phyloP scores from a whole-genome alignment of 345 rosid genomes.

The Hibiscus mutabilis region DNA sequence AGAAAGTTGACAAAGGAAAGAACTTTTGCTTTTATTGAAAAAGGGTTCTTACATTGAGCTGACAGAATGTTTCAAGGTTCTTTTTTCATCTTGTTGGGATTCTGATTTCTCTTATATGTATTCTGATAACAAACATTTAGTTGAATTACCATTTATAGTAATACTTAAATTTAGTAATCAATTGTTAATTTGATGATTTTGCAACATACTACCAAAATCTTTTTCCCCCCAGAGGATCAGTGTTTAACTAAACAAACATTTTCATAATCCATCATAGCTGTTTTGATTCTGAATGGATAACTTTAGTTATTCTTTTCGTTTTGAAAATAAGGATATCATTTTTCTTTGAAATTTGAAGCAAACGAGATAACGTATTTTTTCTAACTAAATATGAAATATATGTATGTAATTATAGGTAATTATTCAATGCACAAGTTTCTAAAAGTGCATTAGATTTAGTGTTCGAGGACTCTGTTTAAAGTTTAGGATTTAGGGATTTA shows the following conservation, averaged over 20 bases:
- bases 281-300: not conserved
- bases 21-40: not conserved
- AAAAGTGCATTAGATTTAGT: too few species aligned
- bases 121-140: not conserved
- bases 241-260: not conserved
- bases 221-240: not conserved
- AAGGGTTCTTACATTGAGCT: slow-evolving; percentile 1
- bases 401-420: too few species aligned
- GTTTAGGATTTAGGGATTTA: too few species aligned
- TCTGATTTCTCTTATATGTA: not conserved
- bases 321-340: not conserved
- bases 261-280: not conserved
- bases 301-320: not conserved
- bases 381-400: too few species aligned
- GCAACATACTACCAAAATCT: not conserved
- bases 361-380: not conserved
- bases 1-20: not conserved
- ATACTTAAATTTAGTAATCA: not conserved
- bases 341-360: not conserved
- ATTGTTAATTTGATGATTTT: not conserved
- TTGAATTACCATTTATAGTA: not conserved
- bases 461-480: too few species aligned
- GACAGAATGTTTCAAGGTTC: not conserved
- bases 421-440: too few species aligned
- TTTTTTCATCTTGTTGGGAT: not conserved